phyloP scores from a whole-genome alignment of 1,139 yeast species.

The Scheffersomyces segobiensis region DNA sequence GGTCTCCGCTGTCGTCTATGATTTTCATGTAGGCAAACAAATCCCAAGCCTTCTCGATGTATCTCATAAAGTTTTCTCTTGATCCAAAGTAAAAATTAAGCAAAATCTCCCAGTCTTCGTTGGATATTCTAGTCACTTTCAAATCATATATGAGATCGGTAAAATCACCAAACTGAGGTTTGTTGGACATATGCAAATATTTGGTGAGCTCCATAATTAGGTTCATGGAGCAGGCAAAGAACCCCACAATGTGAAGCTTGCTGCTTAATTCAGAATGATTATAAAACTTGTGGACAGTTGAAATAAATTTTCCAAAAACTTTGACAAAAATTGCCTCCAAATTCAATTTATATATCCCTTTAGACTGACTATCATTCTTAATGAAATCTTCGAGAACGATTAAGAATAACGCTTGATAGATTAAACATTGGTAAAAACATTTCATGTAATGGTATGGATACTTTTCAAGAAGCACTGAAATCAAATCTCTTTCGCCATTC shows the following conservation, averaged over 20 bases:
- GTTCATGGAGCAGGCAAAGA: neutral
- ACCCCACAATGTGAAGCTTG: neutral
- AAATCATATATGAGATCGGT: conserved; percentile 10
- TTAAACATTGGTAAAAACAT: conserved; percentile 21
- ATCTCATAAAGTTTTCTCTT: conserved; percentile 24
- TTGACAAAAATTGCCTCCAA: conserved; percentile 7
- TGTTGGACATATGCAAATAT: neutral
- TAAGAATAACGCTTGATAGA: conserved; percentile 26
- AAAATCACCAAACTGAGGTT: conserved; percentile 2
- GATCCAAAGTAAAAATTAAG: conserved; percentile 31
- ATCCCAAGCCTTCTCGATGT: conserved; percentile 29
- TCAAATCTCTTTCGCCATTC: conserved; percentile 13
- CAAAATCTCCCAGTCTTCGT: conserved; percentile 16
- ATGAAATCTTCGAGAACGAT: conserved; percentile 17
- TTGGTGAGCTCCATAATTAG: neutral
- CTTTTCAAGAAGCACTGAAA: conserved; percentile 10
- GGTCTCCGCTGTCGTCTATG: conserved; percentile 5
- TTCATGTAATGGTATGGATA: conserved; percentile 15
- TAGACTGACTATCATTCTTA: neutral
- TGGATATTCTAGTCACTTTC: conserved; percentile 7
- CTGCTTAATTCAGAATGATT: neutral
- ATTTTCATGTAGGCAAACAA: conserved; percentile 23
- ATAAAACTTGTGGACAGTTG: conserved; percentile 4
- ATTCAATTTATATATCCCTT: conserved; percentile 3
- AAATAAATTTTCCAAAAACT: conserved; percentile 2